Evolutionary conservation across 768 basidiomycete species (phyloP), one percentile per base, ranked within the genome.

Genomic region (Dacryopinax primogenitus): DNA sequence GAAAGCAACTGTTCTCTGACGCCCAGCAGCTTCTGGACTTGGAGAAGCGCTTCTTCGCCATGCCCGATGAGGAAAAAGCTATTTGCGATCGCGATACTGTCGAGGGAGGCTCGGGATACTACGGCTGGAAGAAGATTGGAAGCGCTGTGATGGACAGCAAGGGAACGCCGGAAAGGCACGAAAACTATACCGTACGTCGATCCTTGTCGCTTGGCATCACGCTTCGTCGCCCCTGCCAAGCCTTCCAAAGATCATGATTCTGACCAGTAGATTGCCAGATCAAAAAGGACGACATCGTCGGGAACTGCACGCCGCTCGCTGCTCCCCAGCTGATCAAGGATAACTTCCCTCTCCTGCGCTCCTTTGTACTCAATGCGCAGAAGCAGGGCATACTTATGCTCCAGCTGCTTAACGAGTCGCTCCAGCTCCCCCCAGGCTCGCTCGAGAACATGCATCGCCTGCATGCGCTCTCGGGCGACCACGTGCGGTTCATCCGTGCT

Each of bases 51-150:
- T 67, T 70, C 65, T 70, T 67, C 39, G 63, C 51, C n/a, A 62
- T 67, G 21, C 68, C 68, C 1, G 63, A 68, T 26, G 69, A 67
- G 32, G 69, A 66, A 21, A 70, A 70, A 41, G 69, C 68, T 62
- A 28, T 64, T 12, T 70, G 66, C 58, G 68, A 68, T n/a, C 32
- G 68, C 13, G 45, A 47, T 21, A 47, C 45, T 7, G 45, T 47
- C 45, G 45, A 47, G 45, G 51, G 21, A 15, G 26, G 11, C 23
- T 7, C 26, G 11, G 51, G 26, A 30, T 28, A 28, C 4, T 58
- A 58, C 32, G 51, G 45, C 13, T 58, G 21, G 13, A 58, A 58
- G 51, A 47, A 47, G 13, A 58, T 58, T 11, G 51, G 26, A 13
- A 58, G 45, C 23, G 45, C 45, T 47, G 45, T 47, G 7, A 47